Base-by-base conservation (phyloP, 192 early-diverging fungal species). In the Kickxella alabastrina region DNA sequence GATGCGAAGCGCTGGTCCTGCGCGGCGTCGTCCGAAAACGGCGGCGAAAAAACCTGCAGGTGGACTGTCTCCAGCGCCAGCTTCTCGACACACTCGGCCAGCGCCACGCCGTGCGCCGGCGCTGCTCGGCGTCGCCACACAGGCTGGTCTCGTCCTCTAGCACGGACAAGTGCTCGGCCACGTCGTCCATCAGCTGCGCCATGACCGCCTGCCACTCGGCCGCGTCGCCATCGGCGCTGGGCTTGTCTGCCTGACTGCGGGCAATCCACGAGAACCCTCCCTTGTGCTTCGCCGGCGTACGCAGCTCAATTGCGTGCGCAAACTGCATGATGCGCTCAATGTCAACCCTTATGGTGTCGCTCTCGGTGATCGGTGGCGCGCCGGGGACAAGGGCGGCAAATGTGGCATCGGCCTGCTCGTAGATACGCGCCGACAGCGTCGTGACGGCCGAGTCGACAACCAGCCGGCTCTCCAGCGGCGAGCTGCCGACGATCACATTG, bases 1-100 rank as follows among this genome's bases (percentile, higher is more conserved):
- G 83, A 82, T 17, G 80, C 81, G 19, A 86, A 57, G 37, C 74
- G 77, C 44, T 85, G 82, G 45, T 88, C 86, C 13, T 75, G 80
- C 45, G 65, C 45, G 1, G 69, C 63, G 31, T 85, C 86, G 54
- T 83, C 79, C 22, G 23, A 19, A 10, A 26, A 29, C 25, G 17
- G 26, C 0, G 70, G 77, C 25, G 71, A 54, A 22, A 79, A 79
- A 10, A 66, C 36, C 6, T 53, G 36, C 17, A 53, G 18, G 38
- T 79, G 75, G 13, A 71, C 28, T 22, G 62, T 15, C 23, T 68
- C 65, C 9, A 43, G 59, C 1, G 57, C 64, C 24, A 61, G 43
- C 39, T 70, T 65, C 43, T 79, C 77, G 13, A 76, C 62, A 32
- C 57, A 52, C 55, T 76, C 67, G 14, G 58, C 36, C 8, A 76